Evolutionary conservation across 2,329 filamentous ascomycete species (phyloP).

Genomic region (Scopulariopsis brevicaulis): DNA sequence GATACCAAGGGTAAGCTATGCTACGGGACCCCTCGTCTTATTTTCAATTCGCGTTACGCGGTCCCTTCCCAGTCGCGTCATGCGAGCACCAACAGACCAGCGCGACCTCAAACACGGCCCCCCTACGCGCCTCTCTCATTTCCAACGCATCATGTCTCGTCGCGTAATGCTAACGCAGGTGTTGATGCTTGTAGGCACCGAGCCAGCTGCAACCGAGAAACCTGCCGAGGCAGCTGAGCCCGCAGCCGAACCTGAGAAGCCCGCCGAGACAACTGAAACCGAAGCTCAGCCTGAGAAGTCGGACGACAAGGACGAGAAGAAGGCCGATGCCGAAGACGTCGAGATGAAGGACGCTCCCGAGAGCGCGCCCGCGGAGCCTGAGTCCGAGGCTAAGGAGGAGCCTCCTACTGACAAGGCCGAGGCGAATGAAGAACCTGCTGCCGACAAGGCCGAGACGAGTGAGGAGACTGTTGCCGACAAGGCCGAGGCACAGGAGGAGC

Average conservation of each 20-base stretch:
- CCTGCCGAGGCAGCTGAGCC: background rate
- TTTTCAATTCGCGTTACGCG: background rate
- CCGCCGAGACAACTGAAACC: background rate
- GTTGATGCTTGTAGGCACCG: background rate
- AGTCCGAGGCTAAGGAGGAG: background rate
- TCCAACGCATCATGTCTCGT: background rate
- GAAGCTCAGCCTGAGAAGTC: conserved; percentile 1
- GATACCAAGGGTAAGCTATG: background rate
- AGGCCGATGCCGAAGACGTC: background rate
- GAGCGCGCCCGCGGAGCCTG: conserved; percentile 10
- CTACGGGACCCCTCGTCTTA: background rate
- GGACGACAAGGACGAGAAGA: conserved; percentile 6
- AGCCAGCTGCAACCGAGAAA: background rate
- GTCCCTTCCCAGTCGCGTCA: background rate
- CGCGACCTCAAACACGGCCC: conserved; percentile 3
- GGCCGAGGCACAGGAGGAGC: conserved; percentile 19
- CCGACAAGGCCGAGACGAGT: conserved; percentile 9
- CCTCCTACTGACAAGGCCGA: conserved; percentile 15
- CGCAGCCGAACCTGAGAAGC: background rate
- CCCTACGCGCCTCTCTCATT: background rate
- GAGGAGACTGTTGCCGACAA: conserved; percentile 11
- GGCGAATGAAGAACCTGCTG: conserved; percentile 19
- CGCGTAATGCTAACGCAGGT: background rate
- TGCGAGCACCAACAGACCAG: conserved; percentile 6
- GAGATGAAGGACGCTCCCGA: conserved; percentile 13